Evolutionary conservation across 305 asterid species (phyloP).

Genomic region (Euphrasia arctica): DNA sequence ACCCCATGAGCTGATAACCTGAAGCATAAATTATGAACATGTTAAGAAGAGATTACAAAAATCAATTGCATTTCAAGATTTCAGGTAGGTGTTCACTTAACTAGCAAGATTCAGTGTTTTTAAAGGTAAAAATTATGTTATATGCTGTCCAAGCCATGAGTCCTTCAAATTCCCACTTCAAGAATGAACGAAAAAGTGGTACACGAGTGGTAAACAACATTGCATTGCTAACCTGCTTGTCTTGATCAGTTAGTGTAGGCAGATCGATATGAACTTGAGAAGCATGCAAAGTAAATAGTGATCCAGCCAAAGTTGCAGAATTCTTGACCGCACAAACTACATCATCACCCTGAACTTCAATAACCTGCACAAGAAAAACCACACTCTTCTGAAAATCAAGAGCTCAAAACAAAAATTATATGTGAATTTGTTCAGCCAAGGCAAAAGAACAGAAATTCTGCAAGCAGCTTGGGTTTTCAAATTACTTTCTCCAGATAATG

Average conservation of each 20-base stretch:
- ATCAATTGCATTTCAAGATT: too few species aligned
- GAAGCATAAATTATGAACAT: conserved; percentile 24
- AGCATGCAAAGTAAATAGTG: conserved; percentile 89
- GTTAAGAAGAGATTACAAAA: too few species aligned
- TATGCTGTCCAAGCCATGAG: conserved; percentile 9
- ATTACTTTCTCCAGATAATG: not conserved
- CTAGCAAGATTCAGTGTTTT: not conserved
- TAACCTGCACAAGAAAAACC: conserved; percentile 52
- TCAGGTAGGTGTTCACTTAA: not conserved
- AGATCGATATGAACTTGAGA: conserved; percentile 85
- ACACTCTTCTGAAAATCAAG: conserved; percentile 9
- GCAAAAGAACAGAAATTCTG: not conserved
- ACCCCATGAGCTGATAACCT: conserved; percentile 97
- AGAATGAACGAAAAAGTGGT: conserved; percentile 8
- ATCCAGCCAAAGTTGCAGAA: conserved; percentile 89
- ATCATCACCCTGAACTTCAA: conserved; percentile 68
- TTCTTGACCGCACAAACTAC: conserved; percentile 81
- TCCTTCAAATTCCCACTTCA: not conserved
- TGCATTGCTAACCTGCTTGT: conserved; percentile 66
- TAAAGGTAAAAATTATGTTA: not conserved
- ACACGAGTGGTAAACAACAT: not conserved
- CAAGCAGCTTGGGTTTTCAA: conserved; percentile 13
- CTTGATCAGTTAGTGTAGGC: conserved; percentile 85
- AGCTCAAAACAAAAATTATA: conserved; percentile 12
- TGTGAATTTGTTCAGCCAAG: not conserved